Base-by-base conservation (phyloP, 2,329 filamentous ascomycete genomes). In the Aspergillus fijiensis region DNA sequence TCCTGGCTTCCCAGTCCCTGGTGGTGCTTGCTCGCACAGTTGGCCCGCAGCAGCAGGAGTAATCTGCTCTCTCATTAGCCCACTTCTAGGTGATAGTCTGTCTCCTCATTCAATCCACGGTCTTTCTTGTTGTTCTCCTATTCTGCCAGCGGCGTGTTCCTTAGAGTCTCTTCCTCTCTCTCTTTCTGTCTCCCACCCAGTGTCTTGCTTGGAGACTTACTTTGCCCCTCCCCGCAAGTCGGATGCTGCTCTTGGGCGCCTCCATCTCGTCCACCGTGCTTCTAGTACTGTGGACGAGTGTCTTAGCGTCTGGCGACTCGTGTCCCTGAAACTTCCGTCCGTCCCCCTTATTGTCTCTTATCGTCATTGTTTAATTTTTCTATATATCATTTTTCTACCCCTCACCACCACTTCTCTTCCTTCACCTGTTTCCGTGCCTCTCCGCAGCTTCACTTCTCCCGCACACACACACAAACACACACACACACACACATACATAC, bases 251-350 rank as follows among this genome's bases (percentile, higher is more conserved):
- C 64, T 63, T 65, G 64, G 70, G 63, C 64, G 45, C 58, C 31
- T 63, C 55, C 55, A 56, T 65, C 69, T 73, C 70, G 71, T 74
- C 69, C 70, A 72, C 69, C 58, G 68, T 69, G 64, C 67, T 67
- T 54, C 55, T 60, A 50, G 69, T 69, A 53, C 69, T 57, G 71
- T 73, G 72, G 72, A 72, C 71, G 70, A 69, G 69, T 64, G 67
- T 60, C 56, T 59, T 67, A 60, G 48, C 56, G 50, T 66, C 61
- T 63, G 53, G 51, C 55, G 27, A 58, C 49, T 52, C 54, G 49
- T 59, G 52, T 39, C 55, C 35, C 51, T 61, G 58, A 63, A 57
- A 27, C 51, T 56, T 35, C 60, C 55, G 49, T 56, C 51, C 33
- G 10, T 35, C 33, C 33, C 53, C 33, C 57, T 31, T 57, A 53